phyloP scores from a whole-genome alignment of 208 protist species.

The Phytomonas francai region DNA sequence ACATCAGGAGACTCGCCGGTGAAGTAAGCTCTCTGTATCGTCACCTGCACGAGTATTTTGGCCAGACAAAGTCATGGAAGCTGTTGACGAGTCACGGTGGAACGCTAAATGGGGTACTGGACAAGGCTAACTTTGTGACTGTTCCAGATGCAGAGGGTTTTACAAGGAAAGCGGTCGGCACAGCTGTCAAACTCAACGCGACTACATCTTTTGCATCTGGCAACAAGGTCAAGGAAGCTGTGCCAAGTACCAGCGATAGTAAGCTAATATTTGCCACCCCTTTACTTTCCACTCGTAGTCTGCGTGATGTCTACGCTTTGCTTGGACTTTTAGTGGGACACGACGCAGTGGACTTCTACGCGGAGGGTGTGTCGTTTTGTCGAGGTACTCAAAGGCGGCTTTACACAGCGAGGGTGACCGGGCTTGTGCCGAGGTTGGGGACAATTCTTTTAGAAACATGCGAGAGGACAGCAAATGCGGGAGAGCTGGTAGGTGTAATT shows the following conservation, averaged over 20 bases:
- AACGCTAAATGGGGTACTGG: not conserved
- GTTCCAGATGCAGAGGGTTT: not conserved
- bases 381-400: not conserved
- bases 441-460: not conserved
- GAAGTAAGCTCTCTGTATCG: not conserved
- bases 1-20: not conserved
- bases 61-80: not conserved
- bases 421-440: not conserved
- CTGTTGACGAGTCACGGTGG: not conserved
- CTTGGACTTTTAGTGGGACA: constrained; percentile 35
- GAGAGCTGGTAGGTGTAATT: not conserved
- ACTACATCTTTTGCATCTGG: not conserved
- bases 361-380: constrained; percentile 22
- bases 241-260: not conserved
- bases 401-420: not conserved
- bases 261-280: not conserved
- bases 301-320: constrained; percentile 44
- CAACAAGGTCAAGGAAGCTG: not conserved
- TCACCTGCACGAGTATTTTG: not conserved
- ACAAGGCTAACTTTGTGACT: not conserved
- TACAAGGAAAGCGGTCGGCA: not conserved
- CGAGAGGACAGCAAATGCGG: not conserved
- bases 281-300: constrained; percentile 13
- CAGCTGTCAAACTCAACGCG: not conserved
- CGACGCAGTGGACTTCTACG: constrained; percentile 41